Conservation (phyloP, 345 rosid species). For the Sonneratia caseolaris region DNA sequence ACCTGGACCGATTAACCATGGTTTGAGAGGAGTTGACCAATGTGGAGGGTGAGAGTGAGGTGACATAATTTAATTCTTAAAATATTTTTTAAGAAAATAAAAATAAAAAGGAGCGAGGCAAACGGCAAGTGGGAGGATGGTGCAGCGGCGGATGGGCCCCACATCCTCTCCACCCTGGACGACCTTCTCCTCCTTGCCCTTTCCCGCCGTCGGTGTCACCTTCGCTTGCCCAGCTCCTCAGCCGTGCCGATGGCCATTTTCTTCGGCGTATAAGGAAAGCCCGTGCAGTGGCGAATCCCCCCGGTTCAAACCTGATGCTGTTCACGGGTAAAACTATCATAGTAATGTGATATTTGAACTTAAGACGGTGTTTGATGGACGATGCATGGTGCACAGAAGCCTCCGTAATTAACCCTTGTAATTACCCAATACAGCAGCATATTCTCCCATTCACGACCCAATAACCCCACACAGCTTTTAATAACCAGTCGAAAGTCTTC, state of each 20-base stretch:
- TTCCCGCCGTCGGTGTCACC: conserved; percentile 14
- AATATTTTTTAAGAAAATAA: neutral
- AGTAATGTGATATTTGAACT: no score
- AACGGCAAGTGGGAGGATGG: conserved; percentile 15
- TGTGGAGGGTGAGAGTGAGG: conserved; percentile 13
- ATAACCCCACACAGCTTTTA: no score
- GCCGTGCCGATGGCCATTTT: neutral
- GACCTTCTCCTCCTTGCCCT: conserved; percentile 6
- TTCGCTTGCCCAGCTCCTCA: conserved; percentile 11
- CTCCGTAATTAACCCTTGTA: no score
- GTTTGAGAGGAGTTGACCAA: conserved; percentile 36
- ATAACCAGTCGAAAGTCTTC: no score
- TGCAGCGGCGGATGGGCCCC: conserved; percentile 46
- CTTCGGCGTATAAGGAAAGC: neutral
- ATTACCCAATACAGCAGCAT: no score
- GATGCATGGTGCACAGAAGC: no score
- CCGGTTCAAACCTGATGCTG: no score
- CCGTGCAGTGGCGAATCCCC: neutral
- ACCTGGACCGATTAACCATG: conserved; percentile 20
- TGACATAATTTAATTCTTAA: neutral
- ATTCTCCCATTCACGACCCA: no score
- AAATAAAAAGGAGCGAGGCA: neutral
- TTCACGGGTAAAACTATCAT: no score
- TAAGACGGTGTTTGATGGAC: no score
- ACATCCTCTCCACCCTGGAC: conserved; percentile 17